Evolutionary conservation across 441 rosid genomes (phyloP).

Genomic region (Biscutella laevigata): DNA sequence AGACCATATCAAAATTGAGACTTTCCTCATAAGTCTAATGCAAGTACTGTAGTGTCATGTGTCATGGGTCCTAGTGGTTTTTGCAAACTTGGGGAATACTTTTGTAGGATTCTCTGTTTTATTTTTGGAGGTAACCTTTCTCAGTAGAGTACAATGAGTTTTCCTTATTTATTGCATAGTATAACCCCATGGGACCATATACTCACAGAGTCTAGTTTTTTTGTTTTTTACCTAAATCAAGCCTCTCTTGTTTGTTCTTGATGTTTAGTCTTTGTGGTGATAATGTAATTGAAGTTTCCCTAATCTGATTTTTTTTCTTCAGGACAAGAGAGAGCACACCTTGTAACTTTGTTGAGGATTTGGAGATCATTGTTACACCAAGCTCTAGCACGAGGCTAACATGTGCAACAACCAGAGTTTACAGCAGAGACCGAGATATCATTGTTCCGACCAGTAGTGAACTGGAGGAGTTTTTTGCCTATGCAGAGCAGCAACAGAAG

Average conservation of each 20-base stretch:
- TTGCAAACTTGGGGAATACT: constrained; percentile 17
- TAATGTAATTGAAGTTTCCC: constrained; percentile 2
- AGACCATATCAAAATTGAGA: constrained; percentile 12
- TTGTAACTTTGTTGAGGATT: constrained; percentile 36
- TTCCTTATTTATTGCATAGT: constrained; percentile 13
- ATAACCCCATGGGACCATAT: constrained; percentile 23
- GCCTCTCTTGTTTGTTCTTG: not conserved
- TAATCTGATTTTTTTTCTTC: constrained; percentile 12
- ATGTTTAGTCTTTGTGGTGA: constrained; percentile 3
- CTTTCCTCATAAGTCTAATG: constrained; percentile 31
- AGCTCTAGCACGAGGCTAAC: constrained; percentile 39
- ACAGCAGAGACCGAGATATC: constrained; percentile 19
- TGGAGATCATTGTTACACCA: constrained; percentile 27
- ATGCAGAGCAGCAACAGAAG: constrained; percentile 44
- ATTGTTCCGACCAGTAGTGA: constrained; percentile 31
- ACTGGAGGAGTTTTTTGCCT: constrained; percentile 51
- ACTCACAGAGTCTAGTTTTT: not conserved
- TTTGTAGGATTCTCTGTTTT: constrained; percentile 37
- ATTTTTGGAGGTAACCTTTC: constrained; percentile 21
- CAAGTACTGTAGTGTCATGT: constrained; percentile 34
- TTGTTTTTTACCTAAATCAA: constrained; percentile 10
- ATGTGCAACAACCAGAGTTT: constrained; percentile 14
- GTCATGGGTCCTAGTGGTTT: constrained; percentile 49
- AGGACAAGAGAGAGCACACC: constrained; percentile 60
- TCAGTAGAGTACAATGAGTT: constrained; percentile 3